phyloP scores from a whole-genome alignment of 768 basidiomycete species.

The Phlebiopsis gigantea region DNA sequence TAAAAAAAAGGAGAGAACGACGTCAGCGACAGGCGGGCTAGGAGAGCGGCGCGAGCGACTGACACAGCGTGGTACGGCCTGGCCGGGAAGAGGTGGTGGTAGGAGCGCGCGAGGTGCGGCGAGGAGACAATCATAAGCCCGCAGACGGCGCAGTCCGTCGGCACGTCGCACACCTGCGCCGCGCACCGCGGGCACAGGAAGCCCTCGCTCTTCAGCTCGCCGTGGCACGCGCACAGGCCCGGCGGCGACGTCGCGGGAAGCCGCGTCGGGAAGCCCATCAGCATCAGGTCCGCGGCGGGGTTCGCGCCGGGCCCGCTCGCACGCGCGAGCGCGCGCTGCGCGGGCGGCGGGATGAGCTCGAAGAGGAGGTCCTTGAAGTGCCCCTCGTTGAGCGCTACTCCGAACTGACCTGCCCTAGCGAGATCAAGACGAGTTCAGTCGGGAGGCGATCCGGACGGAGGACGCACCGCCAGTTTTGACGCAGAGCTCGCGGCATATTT shows the following conservation, averaged over 20 bases:
- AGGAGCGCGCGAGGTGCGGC: constrained; percentile 94
- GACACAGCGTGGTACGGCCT: constrained; percentile 80
- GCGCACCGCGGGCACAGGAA: constrained; percentile 94
- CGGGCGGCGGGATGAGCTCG: constrained; percentile 93
- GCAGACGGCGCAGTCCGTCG: constrained; percentile 96
- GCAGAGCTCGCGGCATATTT: constrained; percentile 89
- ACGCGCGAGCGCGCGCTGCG: constrained; percentile 56
- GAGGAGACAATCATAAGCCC: constrained; percentile 97
- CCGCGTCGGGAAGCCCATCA: constrained; percentile 98
- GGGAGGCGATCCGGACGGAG: neutral
- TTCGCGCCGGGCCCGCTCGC: constrained; percentile 44
- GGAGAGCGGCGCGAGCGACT: constrained; percentile 29
- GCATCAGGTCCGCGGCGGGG: constrained; percentile 86
- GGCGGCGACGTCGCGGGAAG: constrained; percentile 79
- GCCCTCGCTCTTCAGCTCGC: constrained; percentile 85
- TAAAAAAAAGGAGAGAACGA: neutral
- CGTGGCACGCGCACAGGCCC: constrained; percentile 91
- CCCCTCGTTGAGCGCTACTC: constrained; percentile 97
- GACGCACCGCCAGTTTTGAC: constrained; percentile 85
- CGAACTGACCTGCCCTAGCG: constrained; percentile 62
- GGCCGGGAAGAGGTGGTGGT: constrained; percentile 94
- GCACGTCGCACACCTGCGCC: constrained; percentile 94
- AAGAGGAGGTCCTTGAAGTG: constrained; percentile 95
- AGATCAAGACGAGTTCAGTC: constrained; percentile 3
- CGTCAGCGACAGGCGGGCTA: constrained; percentile 1